phyloP scores from a whole-genome alignment of 495 filamentous ascomycete genomes.

The Penicillium samsonianum region DNA sequence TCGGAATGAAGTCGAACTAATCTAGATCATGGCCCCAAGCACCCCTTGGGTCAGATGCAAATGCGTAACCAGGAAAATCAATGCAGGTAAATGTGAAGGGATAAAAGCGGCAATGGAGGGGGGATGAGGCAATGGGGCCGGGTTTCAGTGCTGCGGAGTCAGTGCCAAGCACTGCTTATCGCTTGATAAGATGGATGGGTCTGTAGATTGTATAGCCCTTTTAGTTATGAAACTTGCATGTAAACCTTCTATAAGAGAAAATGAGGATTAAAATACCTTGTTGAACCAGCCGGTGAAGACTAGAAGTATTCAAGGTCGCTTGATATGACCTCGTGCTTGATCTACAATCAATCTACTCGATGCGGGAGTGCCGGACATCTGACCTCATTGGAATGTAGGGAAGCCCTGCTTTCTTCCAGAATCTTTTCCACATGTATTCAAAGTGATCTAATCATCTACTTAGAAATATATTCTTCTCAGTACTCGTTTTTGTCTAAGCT shows the following conservation, averaged over 20 bases:
- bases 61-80: constrained; percentile 3
- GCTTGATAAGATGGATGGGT: constrained; percentile 26
- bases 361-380: constrained; percentile 6
- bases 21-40: constrained; percentile 9
- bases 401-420: constrained; percentile 4
- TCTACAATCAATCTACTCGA: constrained; percentile 7
- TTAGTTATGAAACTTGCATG: neutral
- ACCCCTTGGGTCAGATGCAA: constrained; percentile 16
- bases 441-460: neutral
- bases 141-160: constrained; percentile 27
- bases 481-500: neutral
- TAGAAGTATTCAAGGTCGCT: constrained; percentile 4
- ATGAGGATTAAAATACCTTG: neutral
- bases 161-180: constrained; percentile 31
- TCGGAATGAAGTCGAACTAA: constrained; percentile 1
- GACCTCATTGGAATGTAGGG: constrained; percentile 14
- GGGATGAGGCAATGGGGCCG: constrained; percentile 31
- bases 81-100: constrained; percentile 18
- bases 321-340: constrained; percentile 22
- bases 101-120: constrained; percentile 26
- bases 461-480: neutral
- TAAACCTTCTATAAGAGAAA: neutral
- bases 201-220: constrained; percentile 5
- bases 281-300: neutral
- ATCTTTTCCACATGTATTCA: neutral